Evolutionary conservation across 2,329 filamentous ascomycete genomes (phyloP), one percentile per base, ranked within the genome.

Genomic region (Trichoderma oligosporum): DNA sequence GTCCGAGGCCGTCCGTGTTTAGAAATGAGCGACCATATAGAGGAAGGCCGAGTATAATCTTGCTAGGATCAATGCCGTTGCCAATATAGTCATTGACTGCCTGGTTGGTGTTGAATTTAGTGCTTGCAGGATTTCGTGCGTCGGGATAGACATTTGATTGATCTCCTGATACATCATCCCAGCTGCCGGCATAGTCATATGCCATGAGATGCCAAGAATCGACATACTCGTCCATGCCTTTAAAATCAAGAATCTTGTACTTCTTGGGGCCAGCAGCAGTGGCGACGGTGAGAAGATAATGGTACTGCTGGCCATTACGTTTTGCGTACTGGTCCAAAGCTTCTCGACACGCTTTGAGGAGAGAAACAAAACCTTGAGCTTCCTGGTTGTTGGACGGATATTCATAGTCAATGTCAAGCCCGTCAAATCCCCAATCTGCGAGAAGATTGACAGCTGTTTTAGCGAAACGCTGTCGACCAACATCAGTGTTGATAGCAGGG

Each of bases 21-120:
- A 79, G 74, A 66, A 94, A 94, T 0, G 85, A 79, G n/a, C 89
- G 85, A 1, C 89, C 90, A 67, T 93, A 94, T 1, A 94, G 77
- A 0, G 90, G 88, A 74, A 93, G 81, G 1, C 89, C 89, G 29
- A 94, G 72, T 6, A 89, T 79, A 49, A 95, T 82, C 72, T 92
- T 93, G 48, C 73, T 67, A 0, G 82, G 62, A 0, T 78, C 64
- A 7, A 94, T 78, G 7, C 84, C 84, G 11, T 78, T 74, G 3
- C 74, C 66, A 9, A 82, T 71, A 56, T 73, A 73, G 39, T 67
- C 82, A 7, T 75, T 68, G 24, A 95, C 74, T 3, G 88, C 88
- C 33, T 76, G 73, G 48, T 87, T 76, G 2, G 86, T 87, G 74
- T 78, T 86, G 73, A 86, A 88, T 7, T 87, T 87, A 1, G 89